Conservation (phyloP, 495 filamentous ascomycete genomes). For the Podospora australis region DNA sequence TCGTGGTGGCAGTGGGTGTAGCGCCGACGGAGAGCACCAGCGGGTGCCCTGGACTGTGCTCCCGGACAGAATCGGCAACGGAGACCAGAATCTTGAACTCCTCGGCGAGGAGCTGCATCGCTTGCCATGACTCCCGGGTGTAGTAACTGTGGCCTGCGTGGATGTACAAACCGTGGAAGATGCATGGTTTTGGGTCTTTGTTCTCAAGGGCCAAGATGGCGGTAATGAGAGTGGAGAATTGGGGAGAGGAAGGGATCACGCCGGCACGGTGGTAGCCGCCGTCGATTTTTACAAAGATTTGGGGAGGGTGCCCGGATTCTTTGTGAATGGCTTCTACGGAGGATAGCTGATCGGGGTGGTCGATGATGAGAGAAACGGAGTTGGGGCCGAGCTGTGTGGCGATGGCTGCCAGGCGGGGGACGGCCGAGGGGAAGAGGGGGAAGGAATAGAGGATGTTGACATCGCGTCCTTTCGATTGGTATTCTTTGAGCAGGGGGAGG, state of each 20-base stretch:
- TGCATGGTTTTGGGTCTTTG: no score
- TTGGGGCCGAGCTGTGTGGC: conserved; percentile 42
- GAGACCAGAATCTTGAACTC: conserved; percentile 57
- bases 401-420: conserved; percentile 51
- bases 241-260: conserved; percentile 44
- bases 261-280: conserved; percentile 73
- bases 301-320: conserved; percentile 36
- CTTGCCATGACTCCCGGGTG: conserved; percentile 40
- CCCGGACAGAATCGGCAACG: conserved; percentile 29
- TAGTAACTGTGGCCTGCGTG: conserved; percentile 74
- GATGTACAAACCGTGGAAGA: conserved; percentile 65
- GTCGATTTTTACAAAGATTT: conserved; percentile 72
- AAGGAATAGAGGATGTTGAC: conserved; percentile 72
- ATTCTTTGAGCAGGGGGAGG: conserved; percentile 53
- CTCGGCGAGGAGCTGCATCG: conserved; percentile 48
- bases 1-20: conserved; percentile 66
- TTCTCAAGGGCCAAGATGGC: conserved; percentile 42
- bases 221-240: conserved; percentile 46
- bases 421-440: conserved; percentile 57
- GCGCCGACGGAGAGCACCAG: conserved; percentile 71
- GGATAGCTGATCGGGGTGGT: conserved; percentile 59
- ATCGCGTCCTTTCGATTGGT: conserved; percentile 39
- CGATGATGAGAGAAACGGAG: conserved; percentile 62
- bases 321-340: conserved; percentile 34
- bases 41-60: conserved; percentile 13